Percentiles rank a stretch among this genome's conserved stretches.
Evolutionary conservation across 1,139 yeast genomes (phyloP).

Genomic region (Saccharomyces hybrid): DNA sequence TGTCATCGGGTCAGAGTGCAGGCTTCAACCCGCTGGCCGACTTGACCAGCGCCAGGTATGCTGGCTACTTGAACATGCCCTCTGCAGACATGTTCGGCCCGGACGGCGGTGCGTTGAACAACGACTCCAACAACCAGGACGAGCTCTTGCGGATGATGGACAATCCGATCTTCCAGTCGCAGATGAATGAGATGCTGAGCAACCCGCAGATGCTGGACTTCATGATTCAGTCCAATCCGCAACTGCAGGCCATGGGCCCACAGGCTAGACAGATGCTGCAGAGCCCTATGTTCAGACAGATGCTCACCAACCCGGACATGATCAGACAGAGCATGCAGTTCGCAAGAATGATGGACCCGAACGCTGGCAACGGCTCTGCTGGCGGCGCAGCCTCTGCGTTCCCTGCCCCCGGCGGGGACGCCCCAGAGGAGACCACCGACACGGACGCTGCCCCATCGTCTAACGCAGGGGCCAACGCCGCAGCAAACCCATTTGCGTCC

Average conservation of each 20-base stretch:
- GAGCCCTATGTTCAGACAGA: slow-evolving; percentile 74
- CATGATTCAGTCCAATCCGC: slow-evolving; percentile 77
- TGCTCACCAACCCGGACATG: slow-evolving; percentile 80
- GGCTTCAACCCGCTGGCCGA: slow-evolving; percentile 87
- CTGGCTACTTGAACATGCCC: slow-evolving; percentile 81
- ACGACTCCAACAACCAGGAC: slow-evolving; percentile 58
- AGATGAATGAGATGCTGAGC: slow-evolving; percentile 68
- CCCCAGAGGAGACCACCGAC: slow-evolving; percentile 11
- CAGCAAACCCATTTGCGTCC: slow-evolving; percentile 48
- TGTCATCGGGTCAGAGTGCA: slow-evolving; percentile 76
- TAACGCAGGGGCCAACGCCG: slow-evolving; percentile 8
- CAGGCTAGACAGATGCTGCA: slow-evolving; percentile 81
- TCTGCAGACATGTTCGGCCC: slow-evolving; percentile 88
- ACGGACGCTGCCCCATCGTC: slow-evolving; percentile 17
- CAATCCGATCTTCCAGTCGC: slow-evolving; percentile 71
- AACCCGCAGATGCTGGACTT: slow-evolving; percentile 80
- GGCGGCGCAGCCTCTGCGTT: slow-evolving; percentile 26
- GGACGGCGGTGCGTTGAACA: slow-evolving; percentile 73
- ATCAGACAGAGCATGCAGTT: slow-evolving; percentile 75
- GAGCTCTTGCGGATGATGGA: slow-evolving; percentile 69
- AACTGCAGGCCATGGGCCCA: slow-evolving; percentile 79
- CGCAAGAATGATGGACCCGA: slow-evolving; percentile 42
- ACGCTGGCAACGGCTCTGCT: slow-evolving; percentile 21
- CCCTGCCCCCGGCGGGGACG: slow-evolving; percentile 34
- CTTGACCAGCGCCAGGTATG: slow-evolving; percentile 89